Evolutionary conservation across 2,329 filamentous ascomycete genomes (phyloP).

Genomic region (Neobulgaria alba): DNA sequence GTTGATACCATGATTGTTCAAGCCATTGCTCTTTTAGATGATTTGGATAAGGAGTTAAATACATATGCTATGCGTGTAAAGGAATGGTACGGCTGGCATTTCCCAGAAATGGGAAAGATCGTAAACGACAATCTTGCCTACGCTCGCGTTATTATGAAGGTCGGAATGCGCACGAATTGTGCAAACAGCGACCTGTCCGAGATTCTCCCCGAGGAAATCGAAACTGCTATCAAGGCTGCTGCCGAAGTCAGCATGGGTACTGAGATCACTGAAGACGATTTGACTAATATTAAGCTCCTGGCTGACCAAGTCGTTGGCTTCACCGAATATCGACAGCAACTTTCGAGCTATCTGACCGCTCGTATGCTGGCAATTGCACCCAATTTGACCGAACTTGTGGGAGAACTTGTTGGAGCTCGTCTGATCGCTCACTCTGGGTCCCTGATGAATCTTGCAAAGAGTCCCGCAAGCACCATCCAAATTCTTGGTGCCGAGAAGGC

Average conservation of each 20-base stretch:
- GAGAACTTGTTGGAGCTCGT: conserved; percentile 86
- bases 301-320: conserved; percentile 91
- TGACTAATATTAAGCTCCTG: conserved; percentile 84
- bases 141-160: conserved; percentile 74
- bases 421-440: conserved; percentile 93
- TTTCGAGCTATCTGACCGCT: conserved; percentile 80
- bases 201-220: conserved; percentile 91
- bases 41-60: conserved; percentile 97
- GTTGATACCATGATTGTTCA: conserved; percentile 99
- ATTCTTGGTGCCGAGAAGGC: conserved; percentile 98
- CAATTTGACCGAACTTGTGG: conserved; percentile 87
- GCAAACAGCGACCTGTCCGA: conserved; percentile 72
- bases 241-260: conserved; percentile 98
- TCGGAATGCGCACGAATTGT: conserved; percentile 82
- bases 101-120: conserved; percentile 95
- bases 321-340: conserved; percentile 80
- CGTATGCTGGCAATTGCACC: conserved; percentile 97
- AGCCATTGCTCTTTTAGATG: conserved; percentile 86
- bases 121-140: conserved; percentile 96
- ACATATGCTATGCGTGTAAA: conserved; percentile 98
- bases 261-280: conserved; percentile 86
- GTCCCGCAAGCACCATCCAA: conserved; percentile 90
- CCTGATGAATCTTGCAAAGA: conserved; percentile 89
- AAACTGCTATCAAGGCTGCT: conserved; percentile 81
- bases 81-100: conserved; percentile 99